Evolutionary conservation across 306 rosid species (phyloP), one percentile per base, ranked within the genome.

Genomic region (Medicago arabica): DNA sequence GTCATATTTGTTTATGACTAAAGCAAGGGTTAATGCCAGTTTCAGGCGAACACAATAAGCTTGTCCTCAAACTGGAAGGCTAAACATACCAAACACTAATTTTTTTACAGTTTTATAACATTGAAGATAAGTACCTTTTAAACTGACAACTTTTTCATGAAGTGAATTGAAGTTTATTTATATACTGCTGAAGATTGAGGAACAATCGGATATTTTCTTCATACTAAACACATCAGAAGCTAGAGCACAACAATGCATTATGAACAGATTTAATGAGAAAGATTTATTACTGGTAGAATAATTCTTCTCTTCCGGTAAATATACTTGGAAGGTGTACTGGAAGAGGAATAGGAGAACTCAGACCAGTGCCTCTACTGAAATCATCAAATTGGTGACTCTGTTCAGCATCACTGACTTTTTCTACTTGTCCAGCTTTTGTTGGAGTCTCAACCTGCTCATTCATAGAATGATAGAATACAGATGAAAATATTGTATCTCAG

Each of bases 271-370:
- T 66, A 53, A 69, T 17, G 64, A 71, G 76, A 75, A 81, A 71
- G 77, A 57, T 69, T 70, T 74, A 44, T 82, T 93, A 91, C 98
- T 80, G 81, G 85, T 75, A 93, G 81, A 86, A 93, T 71, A 86
- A 78, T 2, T 46, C 51, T 75, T 88, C 97, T 71, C 84, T 71
- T 81, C 85, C 76, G 0, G 76, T 4, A 23, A 81, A 61, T 51
- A 61, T 75, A 65, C 23, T 87, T 60, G 8, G 81, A 75, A 63
- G 79, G 76, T 2, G 21, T 53, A 65, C 49, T 38, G 91, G 88
- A 44, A 89, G 79, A 69, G 89, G 85, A 80, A 91, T 88, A 59
- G 97, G 97, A 75, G 86, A 79, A 84, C 89, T 86, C 69, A 31
- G 55, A 51, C 7, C 72, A 15, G 38, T 71, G 70, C 71, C 74